A percentile compares a stretch with the other conserved stretches of the same genome.
Evolutionary conservation across 1,139 yeast species (phyloP).

Genomic region (Hansenula anomala): DNA sequence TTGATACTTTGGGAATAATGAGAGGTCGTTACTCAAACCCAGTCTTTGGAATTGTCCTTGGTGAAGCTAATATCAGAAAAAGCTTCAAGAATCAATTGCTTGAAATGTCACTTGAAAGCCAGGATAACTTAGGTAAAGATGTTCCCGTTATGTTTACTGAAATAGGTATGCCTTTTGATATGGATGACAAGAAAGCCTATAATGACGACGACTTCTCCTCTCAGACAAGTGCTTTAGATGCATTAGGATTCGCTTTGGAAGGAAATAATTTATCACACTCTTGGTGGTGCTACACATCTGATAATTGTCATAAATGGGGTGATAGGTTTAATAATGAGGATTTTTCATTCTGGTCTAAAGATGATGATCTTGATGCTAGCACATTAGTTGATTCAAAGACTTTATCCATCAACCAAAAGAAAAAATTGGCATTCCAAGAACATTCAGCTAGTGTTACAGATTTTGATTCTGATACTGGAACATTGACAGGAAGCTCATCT

Average conservation of each 20-base stretch:
- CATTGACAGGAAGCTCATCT: not conserved
- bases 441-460: not conserved
- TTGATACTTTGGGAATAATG: conserved; percentile 88
- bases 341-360: conserved; percentile 78
- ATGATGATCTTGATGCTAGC: conserved; percentile 37
- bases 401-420: not conserved
- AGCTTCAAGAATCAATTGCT: conserved; percentile 63
- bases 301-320: conserved; percentile 76
- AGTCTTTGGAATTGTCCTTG: conserved; percentile 70
- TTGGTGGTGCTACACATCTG: conserved; percentile 78
- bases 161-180: conserved; percentile 96
- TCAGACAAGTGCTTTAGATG: conserved; percentile 83
- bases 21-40: conserved; percentile 75
- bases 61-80: conserved; percentile 71
- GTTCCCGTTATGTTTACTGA: conserved; percentile 81
- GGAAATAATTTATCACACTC: conserved; percentile 67
- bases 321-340: conserved; percentile 94
- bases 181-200: conserved; percentile 75
- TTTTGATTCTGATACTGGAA: conserved; percentile 1
- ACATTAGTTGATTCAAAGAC: not conserved
- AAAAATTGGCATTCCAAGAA: not conserved
- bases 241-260: conserved; percentile 73
- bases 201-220: conserved; percentile 57
- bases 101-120: conserved; percentile 61
- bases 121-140: conserved; percentile 45